These are phyloP conservation scores for Exophiala sideris DNA, from an alignment of 2,329 filamentous ascomycete species.

Conservation along the genomic window DNA sequence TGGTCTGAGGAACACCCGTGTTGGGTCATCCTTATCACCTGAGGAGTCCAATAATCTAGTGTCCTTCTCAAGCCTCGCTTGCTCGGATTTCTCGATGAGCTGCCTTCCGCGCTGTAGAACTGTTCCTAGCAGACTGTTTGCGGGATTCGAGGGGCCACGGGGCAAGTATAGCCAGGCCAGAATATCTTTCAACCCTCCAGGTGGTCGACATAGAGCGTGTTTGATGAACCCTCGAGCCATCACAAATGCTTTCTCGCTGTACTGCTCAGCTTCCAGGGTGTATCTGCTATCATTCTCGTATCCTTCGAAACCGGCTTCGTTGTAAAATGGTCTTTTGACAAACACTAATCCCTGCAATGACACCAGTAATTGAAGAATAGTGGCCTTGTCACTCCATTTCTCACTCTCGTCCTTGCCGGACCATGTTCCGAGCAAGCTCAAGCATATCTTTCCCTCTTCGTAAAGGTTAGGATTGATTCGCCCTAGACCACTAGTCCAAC, in stretches of 20 bases:
- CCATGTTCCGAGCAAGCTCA: slow-evolving; percentile 60
- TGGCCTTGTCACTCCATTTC: slow-evolving; percentile 53
- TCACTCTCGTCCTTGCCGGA: slow-evolving; percentile 52
- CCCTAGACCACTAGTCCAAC: slow-evolving; percentile 53
- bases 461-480: slow-evolving; percentile 62
- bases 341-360: slow-evolving; percentile 56
- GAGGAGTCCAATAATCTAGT: slow-evolving; percentile 27
- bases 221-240: slow-evolving; percentile 52
- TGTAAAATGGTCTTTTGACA: slow-evolving; percentile 60
- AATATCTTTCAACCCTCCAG: slow-evolving; percentile 50
- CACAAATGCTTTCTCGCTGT: slow-evolving; percentile 55
- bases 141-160: slow-evolving; percentile 7
- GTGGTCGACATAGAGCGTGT: slow-evolving; percentile 41
- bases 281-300: slow-evolving; percentile 47
- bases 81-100: slow-evolving; percentile 31
- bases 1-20: slow-evolving; percentile 32
- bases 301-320: slow-evolving; percentile 60
- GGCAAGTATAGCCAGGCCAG: slow-evolving; percentile 51
- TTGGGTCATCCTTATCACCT: slow-evolving; percentile 20
- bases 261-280: slow-evolving; percentile 46
- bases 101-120: slow-evolving; percentile 29
- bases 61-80: slow-evolving; percentile 9
- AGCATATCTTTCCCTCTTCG: slow-evolving; percentile 60
- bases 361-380: slow-evolving; percentile 56
- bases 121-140: slow-evolving; percentile 8